Evolutionary conservation across 83 land plant genomes (phyloP), one percentile per base, ranked within the genome.

Genomic region (Picea abies): DNA sequence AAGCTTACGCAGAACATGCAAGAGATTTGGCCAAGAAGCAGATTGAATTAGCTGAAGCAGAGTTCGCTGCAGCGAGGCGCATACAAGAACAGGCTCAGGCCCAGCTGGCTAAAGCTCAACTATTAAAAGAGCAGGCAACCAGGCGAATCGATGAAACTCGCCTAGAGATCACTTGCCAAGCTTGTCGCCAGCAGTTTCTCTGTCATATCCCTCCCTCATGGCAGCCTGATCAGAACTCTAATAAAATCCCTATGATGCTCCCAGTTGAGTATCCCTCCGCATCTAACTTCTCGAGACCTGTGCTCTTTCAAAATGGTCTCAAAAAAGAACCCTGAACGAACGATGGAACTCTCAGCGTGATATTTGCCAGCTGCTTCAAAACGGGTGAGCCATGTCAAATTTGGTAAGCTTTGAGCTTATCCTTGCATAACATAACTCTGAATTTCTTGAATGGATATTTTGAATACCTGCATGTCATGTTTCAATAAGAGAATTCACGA

Each of bases 21-120:
- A 69, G 97, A 79, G 71, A 85, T 39, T 56, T 85, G 19, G 94
- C 98, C 0, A 90, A 77, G 86, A 77, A 87, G 44, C 92, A 93
- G 89, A 86, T 91, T 26, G 98, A 95, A 72, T 0, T 89, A 66
- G 93, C 97, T 0, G 95, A 95, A 80, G 66, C 85, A 19, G 97
- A 95, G 77, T 88, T 95, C 23, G 86, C 86, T 1, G 70, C 83
- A 20, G 95, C 97, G 1, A 90, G 86, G 80, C 76, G 88, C 23
- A 85, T 95, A 20, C 84, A 92, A 72, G 90, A 91, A 82, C 91
- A 90, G 58, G 97, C 97, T 5, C 90, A 86, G 60, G 84, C 88
- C 3, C 92, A 95, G 78, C 68, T 95, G 25, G 84, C 84, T 1
- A 93, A 85, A 41, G 97, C 97, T 22, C 85, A 80, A 58, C 62